Base-by-base conservation (phyloP, 768 basidiomycete genomes). In the Lentinus brumalis region DNA sequence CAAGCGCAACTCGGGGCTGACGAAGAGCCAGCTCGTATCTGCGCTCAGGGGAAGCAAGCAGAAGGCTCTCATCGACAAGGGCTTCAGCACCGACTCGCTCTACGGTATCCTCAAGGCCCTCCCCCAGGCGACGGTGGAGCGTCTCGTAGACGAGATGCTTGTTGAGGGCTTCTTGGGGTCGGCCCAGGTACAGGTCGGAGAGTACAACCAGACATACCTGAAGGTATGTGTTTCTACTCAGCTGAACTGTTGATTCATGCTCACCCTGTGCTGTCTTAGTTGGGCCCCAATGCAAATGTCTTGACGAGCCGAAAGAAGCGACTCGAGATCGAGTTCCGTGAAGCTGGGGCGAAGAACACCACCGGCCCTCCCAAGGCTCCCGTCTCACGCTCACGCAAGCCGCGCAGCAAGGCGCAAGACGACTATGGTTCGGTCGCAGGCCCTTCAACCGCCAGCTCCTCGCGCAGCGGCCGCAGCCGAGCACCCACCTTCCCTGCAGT, bases 11-110 rank as follows among this genome's bases (percentile, higher is more conserved):
- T 15, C n/a, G 8, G n/a, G 10, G 1, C 54, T 91, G 51, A 91
- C 94, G 3, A 74, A 84, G 52, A 70, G 75, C 26, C 84, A 86
- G 46, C 83, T 87, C 61, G 79, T 83, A 40, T 80, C 81, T 32
- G 81, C 88, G 18, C 86, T 90, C 74, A 79, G 83, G 18, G 95
- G 95, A 3, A 79, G 82, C 45, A 86, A 83, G 50, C 76, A 71
- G 29, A 67, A 71, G 51, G 77, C 76, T 16, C 76, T 84, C 62
- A 76, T 71, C 59, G 77, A 77, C 57, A 84, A 78, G 52, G 78
- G 81, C 0, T 77, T 83, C 61, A 78, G 84, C 58, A 61, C 74
- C 40, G 73, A 86, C 45, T 65, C 78, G 4, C 67, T 76, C 31
- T 86, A 83, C 65, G 93, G 88, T 0, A 78, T 77, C 2, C 85